Evolutionary conservation across 2,329 filamentous ascomycete genomes (phyloP), one percentile per base, ranked within the genome.

Genomic region (Neurospora sp.): DNA sequence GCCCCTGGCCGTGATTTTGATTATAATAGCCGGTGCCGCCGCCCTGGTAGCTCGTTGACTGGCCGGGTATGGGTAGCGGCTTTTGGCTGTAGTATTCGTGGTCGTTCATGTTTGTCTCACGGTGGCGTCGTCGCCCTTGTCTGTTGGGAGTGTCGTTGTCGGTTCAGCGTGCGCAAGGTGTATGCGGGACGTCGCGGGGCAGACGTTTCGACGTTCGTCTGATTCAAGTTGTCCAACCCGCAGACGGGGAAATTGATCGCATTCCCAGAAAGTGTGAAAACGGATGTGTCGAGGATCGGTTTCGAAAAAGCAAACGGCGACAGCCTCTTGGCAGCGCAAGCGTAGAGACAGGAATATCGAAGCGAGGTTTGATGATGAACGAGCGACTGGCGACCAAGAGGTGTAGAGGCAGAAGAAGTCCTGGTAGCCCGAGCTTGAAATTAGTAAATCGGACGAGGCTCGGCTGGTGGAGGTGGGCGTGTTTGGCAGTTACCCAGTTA

Each of bases 31-130:
- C 17, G 52, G 23, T 8, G 65, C 68, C 67, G 37, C 70, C 66
- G 71, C 71, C 66, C 68, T 74, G 66, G 71, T 74, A 72, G 40
- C 69, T 80, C 78, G 28, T 79, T 83, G 67, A 80, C 80, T 67
- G 80, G 67, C 80, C 78, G 70, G 75, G 84, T 82, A 70, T 84
- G 80, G 71, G 81, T 77, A 72, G 81, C 74, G 77, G 80, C 77
- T 77, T 76, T 70, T 74, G 74, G 69, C 68, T 74, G 76, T 91
- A 91, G 80, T 92, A 92, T 75, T 91, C 87, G 81, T 89, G 86
- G 73, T 86, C 83, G 65, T 88, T 85, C 88, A 90, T 90, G 75
- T 68, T 82, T 62, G 52, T 62, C 52, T 62, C 23, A 17, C 52
- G 15, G 52, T 57, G 52, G 28, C 52, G 52, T 62, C 52, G 52